Percentiles rank a stretch among this genome's conserved stretches.
Conservation (phyloP, 495 filamentous ascomycete genomes). For the Neurospora sp. region DNA sequence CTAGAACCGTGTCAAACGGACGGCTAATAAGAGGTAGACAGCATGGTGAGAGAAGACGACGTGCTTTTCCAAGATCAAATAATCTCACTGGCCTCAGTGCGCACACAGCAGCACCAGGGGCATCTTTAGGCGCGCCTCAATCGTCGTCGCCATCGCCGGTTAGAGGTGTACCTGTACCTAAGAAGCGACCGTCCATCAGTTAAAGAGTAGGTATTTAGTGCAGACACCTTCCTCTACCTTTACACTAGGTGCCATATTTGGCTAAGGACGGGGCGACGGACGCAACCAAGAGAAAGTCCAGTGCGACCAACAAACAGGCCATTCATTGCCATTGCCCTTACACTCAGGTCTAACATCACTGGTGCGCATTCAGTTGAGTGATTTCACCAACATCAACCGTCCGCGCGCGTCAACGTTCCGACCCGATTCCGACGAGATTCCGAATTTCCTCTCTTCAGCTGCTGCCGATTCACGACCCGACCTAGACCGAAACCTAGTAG, state of each 20-base stretch:
- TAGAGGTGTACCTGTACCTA: not conserved
- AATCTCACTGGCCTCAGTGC: not conserved
- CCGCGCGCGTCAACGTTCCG: not conserved
- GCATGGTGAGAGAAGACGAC: not conserved
- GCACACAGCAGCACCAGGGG: not conserved
- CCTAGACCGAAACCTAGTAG: not conserved
- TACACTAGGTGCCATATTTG: not conserved
- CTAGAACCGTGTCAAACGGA: not conserved
- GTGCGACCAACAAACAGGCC: not conserved
- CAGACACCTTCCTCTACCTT: not conserved
- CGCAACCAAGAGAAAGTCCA: not conserved
- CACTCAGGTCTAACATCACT: not conserved
- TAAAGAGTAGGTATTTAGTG: not conserved
- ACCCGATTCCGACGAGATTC: not conserved
- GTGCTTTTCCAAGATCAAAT: not conserved
- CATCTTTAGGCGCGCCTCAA: not conserved
- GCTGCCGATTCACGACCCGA: not conserved
- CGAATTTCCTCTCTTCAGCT: not conserved
- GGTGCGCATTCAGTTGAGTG: not conserved
- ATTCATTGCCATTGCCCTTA: not conserved
- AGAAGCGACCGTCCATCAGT: not conserved
- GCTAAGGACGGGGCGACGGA: not conserved
- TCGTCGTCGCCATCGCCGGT: not conserved
- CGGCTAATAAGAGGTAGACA: not conserved
- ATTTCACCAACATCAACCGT: not conserved